Evolutionary conservation across 257 asterid species (phyloP).

Genomic region (Mentha longifolia): DNA sequence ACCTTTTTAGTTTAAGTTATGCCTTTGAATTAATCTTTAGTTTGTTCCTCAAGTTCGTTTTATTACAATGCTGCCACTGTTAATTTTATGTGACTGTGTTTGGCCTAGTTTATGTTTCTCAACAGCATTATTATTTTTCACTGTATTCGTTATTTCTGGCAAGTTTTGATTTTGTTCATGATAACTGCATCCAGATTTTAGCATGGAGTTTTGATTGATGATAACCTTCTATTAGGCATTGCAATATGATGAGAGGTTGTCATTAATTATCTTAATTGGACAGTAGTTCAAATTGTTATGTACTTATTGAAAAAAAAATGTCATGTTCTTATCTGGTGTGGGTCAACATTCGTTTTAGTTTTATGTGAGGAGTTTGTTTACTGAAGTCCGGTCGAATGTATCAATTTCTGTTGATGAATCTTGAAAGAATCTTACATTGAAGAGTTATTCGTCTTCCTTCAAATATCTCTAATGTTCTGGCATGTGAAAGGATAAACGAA

Average conservation of each 20-base stretch:
- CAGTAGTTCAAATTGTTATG: not conserved
- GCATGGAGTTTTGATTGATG: not conserved
- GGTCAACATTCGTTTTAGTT: not conserved
- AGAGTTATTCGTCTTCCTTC: too few species aligned
- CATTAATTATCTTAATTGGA: too few species aligned
- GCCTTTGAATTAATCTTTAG: not conserved
- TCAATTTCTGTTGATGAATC: not conserved
- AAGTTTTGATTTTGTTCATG: not conserved
- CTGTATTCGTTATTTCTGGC: not conserved
- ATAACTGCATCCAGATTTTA: not conserved
- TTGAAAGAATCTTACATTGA: slow-evolving; percentile 3
- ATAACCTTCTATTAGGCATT: too few species aligned
- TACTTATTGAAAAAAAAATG: not conserved
- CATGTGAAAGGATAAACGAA: too few species aligned
- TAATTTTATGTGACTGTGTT: not conserved
- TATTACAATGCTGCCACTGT: not conserved
- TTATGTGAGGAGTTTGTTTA: not conserved
- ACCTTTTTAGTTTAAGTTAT: not conserved
- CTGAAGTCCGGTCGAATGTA: not conserved
- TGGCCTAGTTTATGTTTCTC: not conserved
- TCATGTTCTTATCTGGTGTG: not conserved
- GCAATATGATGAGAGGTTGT: not conserved
- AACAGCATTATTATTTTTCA: not conserved
- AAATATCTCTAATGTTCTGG: too few species aligned
- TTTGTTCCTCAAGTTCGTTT: not conserved